Conservation (phyloP, 163 green algal genomes). For the Dunaliella salina region DNA sequence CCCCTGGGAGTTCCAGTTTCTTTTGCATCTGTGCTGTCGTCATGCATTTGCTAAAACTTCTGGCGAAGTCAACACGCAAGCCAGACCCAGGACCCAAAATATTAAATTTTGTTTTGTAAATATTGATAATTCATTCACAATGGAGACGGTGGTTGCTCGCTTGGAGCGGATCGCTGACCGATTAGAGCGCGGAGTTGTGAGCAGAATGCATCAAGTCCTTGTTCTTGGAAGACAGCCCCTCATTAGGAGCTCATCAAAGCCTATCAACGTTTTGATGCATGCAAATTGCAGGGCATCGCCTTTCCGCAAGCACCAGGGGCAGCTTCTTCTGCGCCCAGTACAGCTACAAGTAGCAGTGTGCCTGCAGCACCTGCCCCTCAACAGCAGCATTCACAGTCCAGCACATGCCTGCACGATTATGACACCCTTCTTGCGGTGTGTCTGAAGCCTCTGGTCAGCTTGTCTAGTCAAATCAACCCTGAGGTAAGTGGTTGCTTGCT, state of each 20-base stretch:
- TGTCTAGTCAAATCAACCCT: background rate
- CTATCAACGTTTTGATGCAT: background rate
- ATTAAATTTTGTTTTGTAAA: no score
- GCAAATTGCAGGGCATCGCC: background rate
- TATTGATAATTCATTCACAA: no score
- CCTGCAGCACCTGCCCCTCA: background rate
- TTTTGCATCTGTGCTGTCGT: no score
- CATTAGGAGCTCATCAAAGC: background rate
- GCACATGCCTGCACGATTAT: no score
- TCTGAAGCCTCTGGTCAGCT: background rate
- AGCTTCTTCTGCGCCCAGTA: background rate
- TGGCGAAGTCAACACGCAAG: no score
- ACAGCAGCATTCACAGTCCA: no score
- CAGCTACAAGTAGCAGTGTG: background rate
- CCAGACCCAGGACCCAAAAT: no score
- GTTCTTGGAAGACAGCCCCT: background rate
- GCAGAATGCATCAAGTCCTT: background rate
- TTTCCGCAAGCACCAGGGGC: background rate
- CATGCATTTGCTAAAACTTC: no score
- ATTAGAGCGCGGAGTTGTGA: background rate
- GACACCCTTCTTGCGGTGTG: no score
- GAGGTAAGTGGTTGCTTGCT: background rate
- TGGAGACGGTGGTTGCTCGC: background rate
- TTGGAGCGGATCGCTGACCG: background rate
- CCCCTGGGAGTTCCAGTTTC: no score